Conservation (phyloP, 1,284 basidiomycete species). For the Ceratobasidium sp. region DNA sequence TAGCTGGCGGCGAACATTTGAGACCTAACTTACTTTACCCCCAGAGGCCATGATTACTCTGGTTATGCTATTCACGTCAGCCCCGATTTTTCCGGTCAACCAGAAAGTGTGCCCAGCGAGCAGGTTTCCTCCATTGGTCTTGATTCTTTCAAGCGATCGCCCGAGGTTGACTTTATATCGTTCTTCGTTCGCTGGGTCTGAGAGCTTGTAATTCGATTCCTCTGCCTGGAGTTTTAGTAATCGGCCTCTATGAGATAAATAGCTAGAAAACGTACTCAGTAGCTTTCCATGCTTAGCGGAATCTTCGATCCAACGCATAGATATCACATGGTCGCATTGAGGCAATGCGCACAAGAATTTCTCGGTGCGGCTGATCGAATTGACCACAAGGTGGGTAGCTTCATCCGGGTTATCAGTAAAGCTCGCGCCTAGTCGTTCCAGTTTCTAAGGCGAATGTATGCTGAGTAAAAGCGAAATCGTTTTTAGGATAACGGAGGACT, state of each 20-base stretch:
- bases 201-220: slow-evolving; percentile 67
- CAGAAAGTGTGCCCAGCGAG: slow-evolving; percentile 76
- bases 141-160: slow-evolving; percentile 68
- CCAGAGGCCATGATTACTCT: slow-evolving; percentile 73
- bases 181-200: slow-evolving; percentile 68
- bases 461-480: not conserved
- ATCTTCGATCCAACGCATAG: slow-evolving; percentile 71
- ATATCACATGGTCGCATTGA: slow-evolving; percentile 68
- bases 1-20: not conserved
- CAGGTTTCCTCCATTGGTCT: slow-evolving; percentile 61
- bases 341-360: slow-evolving; percentile 83
- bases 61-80: slow-evolving; percentile 64
- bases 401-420: slow-evolving; percentile 68
- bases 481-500: not conserved
- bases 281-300: slow-evolving; percentile 66
- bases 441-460: slow-evolving; percentile 56
- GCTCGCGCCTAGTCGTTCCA: slow-evolving; percentile 71
- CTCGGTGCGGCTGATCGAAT: slow-evolving; percentile 76
- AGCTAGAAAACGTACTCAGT: slow-evolving; percentile 66
- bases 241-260: slow-evolving; percentile 17
- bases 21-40: slow-evolving; percentile 65
- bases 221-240: slow-evolving; percentile 57
- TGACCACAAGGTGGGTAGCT: slow-evolving; percentile 80
- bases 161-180: slow-evolving; percentile 71
- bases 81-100: slow-evolving; percentile 70